Base-by-base conservation (phyloP, 108 stramenopile genomes). In the Skeletonema menzelii region DNA sequence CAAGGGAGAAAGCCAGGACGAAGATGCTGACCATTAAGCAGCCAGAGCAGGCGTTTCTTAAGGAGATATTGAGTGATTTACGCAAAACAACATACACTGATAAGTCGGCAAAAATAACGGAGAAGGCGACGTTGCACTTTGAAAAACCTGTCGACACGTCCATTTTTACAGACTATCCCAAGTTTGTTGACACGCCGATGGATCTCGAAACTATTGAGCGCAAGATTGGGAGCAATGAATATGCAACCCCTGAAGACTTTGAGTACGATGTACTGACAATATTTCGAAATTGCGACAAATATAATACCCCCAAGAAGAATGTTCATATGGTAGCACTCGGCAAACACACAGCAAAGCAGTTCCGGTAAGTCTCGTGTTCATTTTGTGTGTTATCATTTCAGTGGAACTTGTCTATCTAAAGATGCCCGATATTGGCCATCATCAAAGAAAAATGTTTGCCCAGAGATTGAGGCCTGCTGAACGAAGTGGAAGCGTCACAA, bases 261-360 rank as follows among this genome's bases (percentile, higher is more conserved):
- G 93, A 95, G 60, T 91, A 89, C 63, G 93, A 95, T 67, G 70
- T 95, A 30, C 53, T 77, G 20, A 76, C 92, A 1, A 88, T 95
- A 26, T 95, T 92, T 60, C 79, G 79, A 61, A 95, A 95, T 56
- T 91, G 91, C 68, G 88, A 91, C n/a, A 66, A 70, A 5, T 95
- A 92, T 77, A 90, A 95, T 56, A 61, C 69, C 14, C 76, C 79
- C 5, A 85, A 88, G 59, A 82, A 81, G 11, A 79, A 82, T 28
- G 65, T 82, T 32, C 93, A 90, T 49, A 78, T 95, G 53, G 84
- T 95, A 1, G 69, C 85, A 13, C 65, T 95, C 46, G 87, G 77
- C 5, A 90, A 88, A 59, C 84, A 85, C 40, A 83, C 87, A 37
- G 69, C 87, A 15, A 92, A 91, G 56, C 61, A 73, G 6, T 95